Base-by-base conservation (phyloP, 352 stramenopile species). In the Phytophthora quininea region DNA sequence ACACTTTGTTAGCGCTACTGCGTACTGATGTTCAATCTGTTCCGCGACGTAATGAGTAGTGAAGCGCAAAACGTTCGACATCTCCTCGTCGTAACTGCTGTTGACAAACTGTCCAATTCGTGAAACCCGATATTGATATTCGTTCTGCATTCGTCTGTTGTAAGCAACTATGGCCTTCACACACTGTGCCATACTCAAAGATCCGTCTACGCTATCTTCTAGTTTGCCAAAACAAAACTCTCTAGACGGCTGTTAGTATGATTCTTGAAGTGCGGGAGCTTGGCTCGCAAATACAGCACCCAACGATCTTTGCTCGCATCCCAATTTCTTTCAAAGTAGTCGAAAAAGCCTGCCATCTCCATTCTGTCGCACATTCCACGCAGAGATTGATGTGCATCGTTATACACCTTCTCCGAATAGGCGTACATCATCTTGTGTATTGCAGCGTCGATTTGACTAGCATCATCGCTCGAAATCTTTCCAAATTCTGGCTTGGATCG, bases 41-140 rank as follows among this genome's bases (percentile, higher is more conserved):
- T 55, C 30, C 1, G 55, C 60, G 8, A 73, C 59, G 30, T 49
- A 70, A 5, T 64, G 63, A 2, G 58, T 67, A 0, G 69, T 62
- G 24, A 61, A 50, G 0, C 33, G 24, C 1, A 77, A 37, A 0
- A 77, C 54, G 0, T 45, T 19, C 0, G 30, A 32, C 64, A 73
- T 67, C 37, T 76, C 69, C 2, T 45, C 49, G 12, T 69, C 51
- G 37, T 70, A 77, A 27, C 40, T 59, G 2, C 6, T 2, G 45
- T 67, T 56, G 0, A 43, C 12, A 15, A 53, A 55, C 10, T 8
- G 15, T 1, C 54, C 37, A 1, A 51, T 42, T 4, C 55, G 67
- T 8, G 69, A 54, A 33, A 67, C 62, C 0, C 64, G 64, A 15
- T 73, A 74, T 4, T 40, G 5, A 10, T 40, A 40, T 40, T 40